Evolutionary conservation across 148 eudicot species (phyloP), one percentile per base, ranked within the genome.

Genomic region (Diospyros lotus): DNA sequence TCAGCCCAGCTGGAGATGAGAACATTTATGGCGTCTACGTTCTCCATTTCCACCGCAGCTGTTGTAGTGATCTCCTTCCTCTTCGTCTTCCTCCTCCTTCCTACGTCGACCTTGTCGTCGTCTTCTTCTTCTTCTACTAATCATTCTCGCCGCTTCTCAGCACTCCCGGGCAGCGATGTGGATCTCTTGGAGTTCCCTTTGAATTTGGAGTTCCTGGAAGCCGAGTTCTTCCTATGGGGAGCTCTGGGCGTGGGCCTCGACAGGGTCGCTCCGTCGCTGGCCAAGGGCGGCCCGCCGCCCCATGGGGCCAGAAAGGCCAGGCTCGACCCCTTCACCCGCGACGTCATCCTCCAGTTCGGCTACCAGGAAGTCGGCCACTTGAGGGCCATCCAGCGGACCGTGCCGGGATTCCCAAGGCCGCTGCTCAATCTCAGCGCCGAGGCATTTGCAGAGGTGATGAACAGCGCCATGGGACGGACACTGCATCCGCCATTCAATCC

Each of bases 151-250:
- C 40, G 15, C 52, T 14, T 62, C 1, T 12, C 63, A 3, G n/a
- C 7, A 9, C 0, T 85, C 13, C 85, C 92, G 1, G 63, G 64
- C 42, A 71, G 79, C 1, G 98, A 94, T 59, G 53, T 66, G 2
- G 87, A 89, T 75, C 81, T 90, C 3, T 56, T 93, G 66, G 98
- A 93, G 72, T 91, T 94, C 59, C 90, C 97, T 15, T 73, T 91
- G 50, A 94, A 94, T 82, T 80, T 91, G 64, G 98, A 94, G 85
- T 94, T 88, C 56, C 78, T 94, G 73, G 98, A 94, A 78, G 91
- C 97, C 1, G 98, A 94, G 77, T 90, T 90, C 77, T 94, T 91
- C 80, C 72, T 87, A 9, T 87, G 81, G 77, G 95, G 89, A 18
- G 82, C 97, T 3, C 59, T 84, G 46, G 98, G 97, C 28, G 58